Evolutionary conservation across 2,329 filamentous ascomycete species (phyloP), one percentile per base, ranked within the genome.

Genomic region (Verticillium albo-atrum): DNA sequence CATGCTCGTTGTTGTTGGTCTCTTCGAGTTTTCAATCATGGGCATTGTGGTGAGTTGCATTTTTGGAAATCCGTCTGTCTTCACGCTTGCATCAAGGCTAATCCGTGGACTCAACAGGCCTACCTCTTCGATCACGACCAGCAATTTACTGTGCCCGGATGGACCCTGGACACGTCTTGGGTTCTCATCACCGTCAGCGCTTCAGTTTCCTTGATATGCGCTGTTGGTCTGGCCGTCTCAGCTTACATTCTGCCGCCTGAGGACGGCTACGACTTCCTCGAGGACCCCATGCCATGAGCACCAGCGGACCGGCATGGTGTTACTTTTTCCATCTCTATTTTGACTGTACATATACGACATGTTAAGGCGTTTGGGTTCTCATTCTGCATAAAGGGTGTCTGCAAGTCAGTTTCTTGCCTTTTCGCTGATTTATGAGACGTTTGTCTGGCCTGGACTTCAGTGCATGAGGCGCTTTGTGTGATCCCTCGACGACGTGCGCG

Each of bases 91-190:
- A 27, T 3, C 10, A 14, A 27, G 28, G 25, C 50, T 27, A 53
- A 27, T 9, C 17, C 6, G 5, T 23, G 3, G 27, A 6, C 27
- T 15, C 5, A 2, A 17, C 65, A 96, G 92, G 88, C 91, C 20
- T 95, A 91, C 71, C 81, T 96, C 20, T 93, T 87, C 72, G 89
- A 96, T 65, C 82, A 94, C 69, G 90, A 97, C 71, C 85, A 89
- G 55, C 87, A 91, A 66, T 97, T 97, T 72, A 87, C 88, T 68
- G 82, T 89, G 20, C 83, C 84, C 0, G 92, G 92, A 61, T 97
- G 92, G 90, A 80, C 82, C 61, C 82, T 97, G 58, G 92, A 91
- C 68, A 85, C 83, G 58, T 91, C 90, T 1, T 97, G 90, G 85
- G 83, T 89, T 32, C 82, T 96, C 58, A 86, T 85, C 68, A 82